Evolutionary conservation across 202 grass and related monocot species (phyloP).

Genomic region (Elaeis oleifera): DNA sequence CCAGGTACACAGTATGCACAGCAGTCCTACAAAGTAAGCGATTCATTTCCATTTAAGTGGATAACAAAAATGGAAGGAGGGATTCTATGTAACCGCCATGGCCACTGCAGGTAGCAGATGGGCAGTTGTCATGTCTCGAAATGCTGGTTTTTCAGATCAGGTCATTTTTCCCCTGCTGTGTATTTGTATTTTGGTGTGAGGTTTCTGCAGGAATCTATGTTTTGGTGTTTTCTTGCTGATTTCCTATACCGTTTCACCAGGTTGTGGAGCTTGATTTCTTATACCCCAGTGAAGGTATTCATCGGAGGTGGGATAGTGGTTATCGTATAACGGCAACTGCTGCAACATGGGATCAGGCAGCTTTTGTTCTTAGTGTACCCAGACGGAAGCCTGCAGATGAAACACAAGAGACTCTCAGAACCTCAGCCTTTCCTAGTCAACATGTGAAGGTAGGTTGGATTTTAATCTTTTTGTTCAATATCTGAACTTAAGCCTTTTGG

Average conservation of each 20-base stretch:
- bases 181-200: neutral
- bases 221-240: neutral
- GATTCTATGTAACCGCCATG: constrained; percentile 93
- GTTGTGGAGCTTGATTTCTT: constrained; percentile 98
- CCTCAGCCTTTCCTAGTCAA: constrained; percentile 92
- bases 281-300: constrained; percentile 93
- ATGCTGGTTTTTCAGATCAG: constrained; percentile 88
- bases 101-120: constrained; percentile 85
- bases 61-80: constrained; percentile 99
- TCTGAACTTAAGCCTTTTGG: neutral
- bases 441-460: constrained; percentile 71
- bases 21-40: constrained; percentile 95
- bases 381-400: constrained; percentile 79
- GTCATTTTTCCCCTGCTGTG: constrained; percentile 13
- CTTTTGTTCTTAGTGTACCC: constrained; percentile 80
- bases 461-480: constrained; percentile 4
- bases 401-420: constrained; percentile 91
- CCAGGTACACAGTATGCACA: constrained; percentile 78
- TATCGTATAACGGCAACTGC: constrained; percentile 88
- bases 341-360: constrained; percentile 82
- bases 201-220: too few species aligned
- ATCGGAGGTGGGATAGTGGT: constrained; percentile 81
- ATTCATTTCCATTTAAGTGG: constrained; percentile 98
- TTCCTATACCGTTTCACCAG: constrained; percentile 25
- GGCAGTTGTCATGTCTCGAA: constrained; percentile 87